Base-by-base conservation (phyloP, 257 asterid genomes). In the Rehmannia glutinosa region DNA sequence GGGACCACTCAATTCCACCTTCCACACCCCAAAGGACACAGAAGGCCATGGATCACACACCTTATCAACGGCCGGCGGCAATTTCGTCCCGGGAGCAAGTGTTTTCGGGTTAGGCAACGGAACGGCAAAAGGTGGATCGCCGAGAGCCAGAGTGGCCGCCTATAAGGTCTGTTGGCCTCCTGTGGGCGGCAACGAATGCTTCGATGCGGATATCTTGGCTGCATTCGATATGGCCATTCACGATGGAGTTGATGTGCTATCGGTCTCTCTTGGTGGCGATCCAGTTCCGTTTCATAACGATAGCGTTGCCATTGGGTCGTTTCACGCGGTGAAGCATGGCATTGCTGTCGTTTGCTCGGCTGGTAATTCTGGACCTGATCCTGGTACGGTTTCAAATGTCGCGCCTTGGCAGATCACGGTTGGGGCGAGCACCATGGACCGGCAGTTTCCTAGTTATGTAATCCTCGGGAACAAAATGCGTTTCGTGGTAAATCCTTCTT, bases 101-200 rank as follows among this genome's bases (percentile, higher is more conserved):
- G 84, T 92, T 30, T 83, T 87, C 6, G 96, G 96, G 25, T 78
- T 68, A 2, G 98, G 96, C 30, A 89, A 87, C 5, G 98, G 98
- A 13, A 89, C 95, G 16, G 97, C 97, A 5, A 89, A 89, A 62
- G 98, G 98, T 0, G 96, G 97, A 19, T 92, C 98, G 0, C 98
- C 98, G 1, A 83, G 69, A 63, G 97, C 98, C 61, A 75, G 97
- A 41, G 95, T 90, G 8, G 96, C 91, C 3, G 89, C 98, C 21
- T 92, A 92, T 80, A 92, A 89, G 80, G 98, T 91, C 24, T 92
- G 98, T 71, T 90, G 89, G 89, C 91, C 98, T 46, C 91, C 95
- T 0, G 73, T 82, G 16, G 64, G 38, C 2, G 86, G 85, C 7
- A 78, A 74, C 1, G 92, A 82, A 54, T 92, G 98, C 87, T 86